A percentile compares a stretch with the other conserved stretches of the same genome.
Conservation (phyloP, 2,329 filamentous ascomycete genomes). For the Pseudogymnoascus sp. region DNA sequence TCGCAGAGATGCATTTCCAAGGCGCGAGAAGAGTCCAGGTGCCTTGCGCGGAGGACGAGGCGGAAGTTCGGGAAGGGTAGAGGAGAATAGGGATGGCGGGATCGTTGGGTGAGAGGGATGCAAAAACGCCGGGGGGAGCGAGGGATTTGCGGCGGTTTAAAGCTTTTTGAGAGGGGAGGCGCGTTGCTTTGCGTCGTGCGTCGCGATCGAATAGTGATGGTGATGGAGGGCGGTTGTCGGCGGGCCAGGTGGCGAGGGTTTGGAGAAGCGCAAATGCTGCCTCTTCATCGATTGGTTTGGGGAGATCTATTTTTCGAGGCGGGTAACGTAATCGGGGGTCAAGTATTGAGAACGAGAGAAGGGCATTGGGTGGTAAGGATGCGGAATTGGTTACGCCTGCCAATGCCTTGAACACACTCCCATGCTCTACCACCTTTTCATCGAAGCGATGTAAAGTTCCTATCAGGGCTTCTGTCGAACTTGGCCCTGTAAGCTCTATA, state of each 20-base stretch:
- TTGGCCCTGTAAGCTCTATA: conserved; percentile 63
- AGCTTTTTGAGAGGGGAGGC: conserved; percentile 65
- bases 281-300: conserved; percentile 31
- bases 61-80: conserved; percentile 47
- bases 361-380: conserved; percentile 57
- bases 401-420: conserved; percentile 43
- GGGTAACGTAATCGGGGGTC: conserved; percentile 80
- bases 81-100: conserved; percentile 71
- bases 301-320: conserved; percentile 45
- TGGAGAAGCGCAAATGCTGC: conserved; percentile 42
- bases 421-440: conserved; percentile 34
- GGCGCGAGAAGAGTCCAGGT: conserved; percentile 80
- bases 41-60: conserved; percentile 47
- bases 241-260: conserved; percentile 58
- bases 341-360: conserved; percentile 63
- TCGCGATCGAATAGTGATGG: conserved; percentile 60
- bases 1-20: conserved; percentile 76
- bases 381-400: conserved; percentile 57
- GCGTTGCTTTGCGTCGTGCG: conserved; percentile 54
- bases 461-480: conserved; percentile 68
- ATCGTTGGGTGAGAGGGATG: conserved; percentile 51
- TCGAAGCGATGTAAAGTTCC: conserved; percentile 53
- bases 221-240: conserved; percentile 42
- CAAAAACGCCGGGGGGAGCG: conserved; percentile 52
- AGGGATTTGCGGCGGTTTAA: conserved; percentile 68